Evolutionary conservation across 140 eudicot genomes (phyloP).

Genomic region (Erigeron philadelphicus): DNA sequence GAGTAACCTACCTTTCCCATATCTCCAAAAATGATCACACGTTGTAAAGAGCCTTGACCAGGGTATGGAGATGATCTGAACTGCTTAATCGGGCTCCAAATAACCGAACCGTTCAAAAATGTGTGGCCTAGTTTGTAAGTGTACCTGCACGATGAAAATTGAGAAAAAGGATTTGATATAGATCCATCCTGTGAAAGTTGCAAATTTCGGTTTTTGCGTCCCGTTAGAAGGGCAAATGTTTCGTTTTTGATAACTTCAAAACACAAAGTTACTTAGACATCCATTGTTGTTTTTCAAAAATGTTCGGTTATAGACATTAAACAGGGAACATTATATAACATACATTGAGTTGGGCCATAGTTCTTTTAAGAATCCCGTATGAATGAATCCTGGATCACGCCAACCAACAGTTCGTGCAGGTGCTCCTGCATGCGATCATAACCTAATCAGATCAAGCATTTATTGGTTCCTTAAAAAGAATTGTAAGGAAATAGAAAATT

Average conservation of each 20-base stretch:
- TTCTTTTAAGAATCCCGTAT: constrained; percentile 59
- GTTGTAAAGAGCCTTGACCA: constrained; percentile 71
- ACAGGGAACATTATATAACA: constrained; percentile 13
- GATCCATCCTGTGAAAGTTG: no score
- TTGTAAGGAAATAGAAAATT: neutral
- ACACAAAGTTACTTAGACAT: neutral
- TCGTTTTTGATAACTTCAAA: neutral
- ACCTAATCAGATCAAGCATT: constrained; percentile 4
- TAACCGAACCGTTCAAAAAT: constrained; percentile 44
- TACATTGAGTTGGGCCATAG: constrained; percentile 73
- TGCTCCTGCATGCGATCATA: constrained; percentile 44
- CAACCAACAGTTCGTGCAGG: constrained; percentile 84
- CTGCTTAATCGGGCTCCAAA: constrained; percentile 47
- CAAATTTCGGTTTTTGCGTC: no score
- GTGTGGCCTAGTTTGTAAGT: constrained; percentile 65
- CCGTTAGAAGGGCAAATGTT: neutral
- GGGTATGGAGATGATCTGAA: constrained; percentile 78
- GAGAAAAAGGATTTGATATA: neutral
- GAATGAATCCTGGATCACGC: constrained; percentile 83
- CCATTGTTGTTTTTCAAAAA: neutral
- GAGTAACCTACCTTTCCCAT: constrained; percentile 65
- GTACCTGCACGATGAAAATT: constrained; percentile 44
- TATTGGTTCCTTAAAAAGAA: neutral
- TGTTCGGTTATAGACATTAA: neutral
- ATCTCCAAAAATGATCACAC: constrained; percentile 68